Base-by-base conservation (phyloP, 2,329 filamentous ascomycete genomes). In the Verticillium alfalfae region DNA sequence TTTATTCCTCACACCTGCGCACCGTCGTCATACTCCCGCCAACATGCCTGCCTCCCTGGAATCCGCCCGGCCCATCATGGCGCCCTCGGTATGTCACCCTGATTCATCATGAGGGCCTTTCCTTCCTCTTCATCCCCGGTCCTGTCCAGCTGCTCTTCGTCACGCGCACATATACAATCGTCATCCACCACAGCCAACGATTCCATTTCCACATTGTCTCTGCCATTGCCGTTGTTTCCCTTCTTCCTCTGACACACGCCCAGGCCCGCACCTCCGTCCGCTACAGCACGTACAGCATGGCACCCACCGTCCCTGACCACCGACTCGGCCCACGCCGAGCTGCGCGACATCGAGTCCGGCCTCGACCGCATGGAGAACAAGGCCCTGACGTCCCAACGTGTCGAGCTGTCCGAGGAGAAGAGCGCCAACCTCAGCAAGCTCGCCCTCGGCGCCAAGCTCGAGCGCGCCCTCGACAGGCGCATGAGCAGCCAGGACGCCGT, bases 311-410 rank as follows among this genome's bases (percentile, higher is more conserved):
- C 62, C 62, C 76, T 73, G 66, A 83, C 81, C 34, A 80, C 72
- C 66, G 83, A 86, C 73, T 84, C 83, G 55, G 82, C 79, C 57
- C 78, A 80, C 57, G 81, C 81, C 67, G 84, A 86, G 73, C 85
- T 87, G 68, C 77, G 78, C 74, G 86, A 91, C 67, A 92, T 95
- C 75, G 89, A 91, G 69, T 86, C 88, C 64, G 89, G 90, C 63
- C 86, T 97, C 66, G 88, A 92, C 70, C 91, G 93, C 71, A 90
- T 97, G 78, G 91, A 96, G 76, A 95, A 96, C 81, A 92, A 92
- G 77, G 90, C 90, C 57, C 87, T 97, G 34, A 80, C 86, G 68
- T 86, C 89, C 70, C 93, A 97, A 79, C 89, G 93, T 68, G 93
- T 93, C 71, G 82, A 87, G 61, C 86, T 93, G 66, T 90, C 82